Percentiles rank a stretch among this genome's conserved stretches.
Conservation (phyloP, 352 stramenopile genomes). For the Phytophthora palmivora region DNA sequence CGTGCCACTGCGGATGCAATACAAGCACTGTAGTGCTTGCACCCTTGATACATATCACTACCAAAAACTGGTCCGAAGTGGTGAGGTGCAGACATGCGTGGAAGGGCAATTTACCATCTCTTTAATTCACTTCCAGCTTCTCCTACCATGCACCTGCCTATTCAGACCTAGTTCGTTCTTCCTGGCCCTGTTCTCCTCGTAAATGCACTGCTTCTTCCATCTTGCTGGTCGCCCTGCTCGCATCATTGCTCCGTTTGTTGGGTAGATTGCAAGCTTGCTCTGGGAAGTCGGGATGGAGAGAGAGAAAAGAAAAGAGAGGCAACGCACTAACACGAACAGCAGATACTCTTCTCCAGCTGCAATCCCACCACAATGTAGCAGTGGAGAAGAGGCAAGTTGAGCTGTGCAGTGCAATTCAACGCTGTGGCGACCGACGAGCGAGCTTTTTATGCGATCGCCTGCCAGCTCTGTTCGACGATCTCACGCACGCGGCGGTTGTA, state of each 20-base stretch:
- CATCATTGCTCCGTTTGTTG: constrained; percentile 11
- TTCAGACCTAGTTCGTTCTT: constrained; percentile 13
- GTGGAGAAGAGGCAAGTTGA: constrained; percentile 4
- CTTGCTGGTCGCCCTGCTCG: constrained; percentile 8
- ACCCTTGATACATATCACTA: too few relatives aligned
- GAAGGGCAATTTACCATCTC: too few relatives aligned
- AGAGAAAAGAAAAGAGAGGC: constrained; percentile 18
- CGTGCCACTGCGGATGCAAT: too few relatives aligned
- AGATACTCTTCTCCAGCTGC: constrained; percentile 12
- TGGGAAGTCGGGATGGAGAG: constrained; percentile 15
- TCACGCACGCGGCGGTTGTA: constrained; percentile 99
- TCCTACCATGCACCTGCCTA: constrained; percentile 14
- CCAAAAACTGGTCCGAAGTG: too few relatives aligned
- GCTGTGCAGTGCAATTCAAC: constrained; percentile 21
- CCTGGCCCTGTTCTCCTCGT: constrained; percentile 12
- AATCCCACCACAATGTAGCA: neutral
- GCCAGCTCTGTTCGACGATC: constrained; percentile 99
- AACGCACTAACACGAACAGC: constrained; percentile 20
- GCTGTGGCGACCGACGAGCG: constrained; percentile 21
- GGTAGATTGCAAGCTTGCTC: constrained; percentile 3
- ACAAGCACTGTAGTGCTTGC: too few relatives aligned
- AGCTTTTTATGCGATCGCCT: constrained; percentile 76
- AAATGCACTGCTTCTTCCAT: constrained; percentile 23
- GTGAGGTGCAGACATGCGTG: too few relatives aligned
- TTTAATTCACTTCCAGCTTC: constrained; percentile 20